Evolutionary conservation across 495 filamentous ascomycete genomes (phyloP), one percentile per base, ranked within the genome.

Genomic region (Paragyromitra xinjiangensis): DNA sequence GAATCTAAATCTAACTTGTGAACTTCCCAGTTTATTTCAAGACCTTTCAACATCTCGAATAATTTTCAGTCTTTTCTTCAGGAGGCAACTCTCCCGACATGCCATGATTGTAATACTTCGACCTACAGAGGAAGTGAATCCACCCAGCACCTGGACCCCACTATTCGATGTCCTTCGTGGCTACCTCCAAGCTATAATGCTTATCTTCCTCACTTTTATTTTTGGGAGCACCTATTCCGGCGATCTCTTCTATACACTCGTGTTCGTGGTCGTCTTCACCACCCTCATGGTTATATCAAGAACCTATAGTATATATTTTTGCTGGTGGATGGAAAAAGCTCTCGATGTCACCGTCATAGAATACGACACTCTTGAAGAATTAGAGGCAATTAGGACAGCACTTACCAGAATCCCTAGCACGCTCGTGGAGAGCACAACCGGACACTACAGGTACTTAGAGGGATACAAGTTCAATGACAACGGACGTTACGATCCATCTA

Each of bases 271-370:
- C 19, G 42, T n/a, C 1, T 70, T 70, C 9, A 34, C 61, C 3
- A 56, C 67, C 14, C 29, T 53, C 1, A 24, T 70, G 6, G 51
- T 53, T n/a, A 16, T 59, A 6, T 59, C 67, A 7, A 70, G 67
- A 39, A 26, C 40, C 6, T 40, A 24, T 11, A 70, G 67, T 24
- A 59, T 70, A 0, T 37, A 45, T 3, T 39, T 70, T 29, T 70
- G 51, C 48, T 16, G 22, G n/a, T 45, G 34, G 67, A 37, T 70
- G 51, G 67, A 70, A 61, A 34, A 40, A 26, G 22, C 39, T 6
- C 67, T 70, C 12, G 39, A 22, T 12, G 42, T 70, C 40, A 70
- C 67, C n/a, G 19, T 61, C 14, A 70, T 70, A 44, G 67, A 70
- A 24, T 70, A 44, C 14, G 48, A 39, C 2, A 70, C 26, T 9